Percentiles rank a stretch among this genome's conserved stretches.
Conservation (phyloP, 1,139 yeast genomes). For the Hyphopichia wangnamkhiaoensis region DNA sequence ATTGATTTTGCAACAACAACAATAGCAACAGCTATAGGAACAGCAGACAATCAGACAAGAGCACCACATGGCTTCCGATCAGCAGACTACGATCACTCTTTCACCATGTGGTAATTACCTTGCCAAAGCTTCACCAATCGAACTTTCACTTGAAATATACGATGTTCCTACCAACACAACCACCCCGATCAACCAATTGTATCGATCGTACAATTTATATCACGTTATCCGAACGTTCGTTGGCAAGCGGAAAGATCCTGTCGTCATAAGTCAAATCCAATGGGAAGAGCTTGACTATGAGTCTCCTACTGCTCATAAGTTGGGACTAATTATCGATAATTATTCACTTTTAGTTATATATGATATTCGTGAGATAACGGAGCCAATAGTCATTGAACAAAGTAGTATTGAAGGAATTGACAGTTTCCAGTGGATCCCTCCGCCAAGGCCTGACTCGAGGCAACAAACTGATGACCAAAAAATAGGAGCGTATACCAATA, state of each 20-base stretch:
- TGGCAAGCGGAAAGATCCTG: neutral
- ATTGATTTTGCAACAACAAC: neutral
- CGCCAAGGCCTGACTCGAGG: conserved; percentile 11
- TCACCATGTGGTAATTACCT: conserved; percentile 19
- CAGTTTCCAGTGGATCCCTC: conserved; percentile 37
- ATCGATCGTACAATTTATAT: neutral
- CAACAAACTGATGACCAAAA: conserved; percentile 7
- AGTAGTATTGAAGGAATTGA: conserved; percentile 30
- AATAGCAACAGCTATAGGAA: too few species aligned
- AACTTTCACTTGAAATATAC: neutral
- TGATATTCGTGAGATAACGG: conserved; percentile 20
- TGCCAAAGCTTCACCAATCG: conserved; percentile 7
- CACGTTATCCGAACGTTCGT: neutral
- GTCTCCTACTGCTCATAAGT: conserved; percentile 18
- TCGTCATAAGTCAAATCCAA: conserved; percentile 14
- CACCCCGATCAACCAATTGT: neutral
- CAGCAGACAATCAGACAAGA: too few species aligned
- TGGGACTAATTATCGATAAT: conserved; percentile 27
- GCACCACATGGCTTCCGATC: too few species aligned
- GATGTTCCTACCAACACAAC: neutral
- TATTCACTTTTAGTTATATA: conserved; percentile 24
- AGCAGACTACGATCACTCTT: conserved; percentile 5
- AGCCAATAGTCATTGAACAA: conserved; percentile 34
- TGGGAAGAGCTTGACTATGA: conserved; percentile 29
- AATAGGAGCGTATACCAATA: conserved; percentile 32